phyloP scores from a whole-genome alignment of 768 basidiomycete species.

The Tubosaeta sp. region DNA sequence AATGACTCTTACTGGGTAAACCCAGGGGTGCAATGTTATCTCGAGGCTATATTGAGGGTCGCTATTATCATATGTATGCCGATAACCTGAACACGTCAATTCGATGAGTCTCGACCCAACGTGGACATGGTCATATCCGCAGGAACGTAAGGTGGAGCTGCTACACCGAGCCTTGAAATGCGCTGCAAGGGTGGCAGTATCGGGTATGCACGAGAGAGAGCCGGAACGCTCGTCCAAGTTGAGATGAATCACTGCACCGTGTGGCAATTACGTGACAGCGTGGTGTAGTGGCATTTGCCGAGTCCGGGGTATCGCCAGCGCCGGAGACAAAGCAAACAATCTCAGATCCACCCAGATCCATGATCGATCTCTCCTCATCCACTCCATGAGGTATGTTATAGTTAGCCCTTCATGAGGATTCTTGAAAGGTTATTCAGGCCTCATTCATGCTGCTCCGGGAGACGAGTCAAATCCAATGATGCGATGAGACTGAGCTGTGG shows the following conservation, averaged over 20 bases:
- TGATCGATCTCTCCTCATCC: conserved; percentile 10
- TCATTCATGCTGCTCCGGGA: neutral
- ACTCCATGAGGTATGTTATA: conserved; percentile 1
- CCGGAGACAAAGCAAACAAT: conserved; percentile 31
- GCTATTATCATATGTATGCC: neutral
- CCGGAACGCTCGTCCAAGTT: neutral
- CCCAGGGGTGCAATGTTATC: neutral
- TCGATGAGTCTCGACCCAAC: neutral
- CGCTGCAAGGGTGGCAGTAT: neutral
- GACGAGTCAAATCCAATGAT: neutral
- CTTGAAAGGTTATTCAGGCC: neutral
- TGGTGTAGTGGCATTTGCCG: conserved; percentile 24
- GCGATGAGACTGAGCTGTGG: neutral
- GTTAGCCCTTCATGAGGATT: neutral
- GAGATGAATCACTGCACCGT: neutral
- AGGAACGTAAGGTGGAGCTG: neutral
- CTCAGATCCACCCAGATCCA: conserved; percentile 27
- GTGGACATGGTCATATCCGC: neutral
- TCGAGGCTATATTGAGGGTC: neutral
- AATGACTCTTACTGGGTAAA: neutral
- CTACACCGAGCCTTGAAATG: neutral
- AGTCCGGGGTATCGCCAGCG: conserved; percentile 29
- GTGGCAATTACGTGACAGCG: conserved; percentile 1
- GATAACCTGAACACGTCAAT: neutral
- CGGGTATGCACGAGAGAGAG: conserved; percentile 1